Evolutionary conservation across 1,139 yeast genomes (phyloP).

Genomic region (Suhomyces anneliseae): DNA sequence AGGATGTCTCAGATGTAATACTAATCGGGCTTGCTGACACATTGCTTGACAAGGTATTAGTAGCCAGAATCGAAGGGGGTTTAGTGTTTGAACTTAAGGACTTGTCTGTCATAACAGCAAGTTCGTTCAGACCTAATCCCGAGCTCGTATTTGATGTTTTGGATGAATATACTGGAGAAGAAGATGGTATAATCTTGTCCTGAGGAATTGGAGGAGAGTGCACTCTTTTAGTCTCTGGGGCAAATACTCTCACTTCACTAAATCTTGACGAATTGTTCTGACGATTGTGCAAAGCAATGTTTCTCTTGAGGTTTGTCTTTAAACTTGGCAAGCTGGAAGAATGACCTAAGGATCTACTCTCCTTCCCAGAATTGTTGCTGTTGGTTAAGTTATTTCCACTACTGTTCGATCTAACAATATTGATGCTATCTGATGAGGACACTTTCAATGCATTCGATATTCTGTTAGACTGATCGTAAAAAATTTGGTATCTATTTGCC

Average conservation of each 20-base stretch:
- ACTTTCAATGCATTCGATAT: conserved; percentile 47
- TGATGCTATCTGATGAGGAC: conserved; percentile 46
- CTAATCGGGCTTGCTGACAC: conserved; percentile 31
- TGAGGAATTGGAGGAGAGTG: conserved; percentile 5
- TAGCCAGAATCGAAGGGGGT: neutral
- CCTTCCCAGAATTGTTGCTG: conserved; percentile 10
- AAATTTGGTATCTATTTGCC: conserved; percentile 51
- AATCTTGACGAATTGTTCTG: conserved; percentile 11
- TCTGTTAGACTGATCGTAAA: conserved; percentile 49
- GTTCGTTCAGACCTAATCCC: neutral
- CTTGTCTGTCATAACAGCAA: neutral
- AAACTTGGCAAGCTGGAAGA: conserved; percentile 43
- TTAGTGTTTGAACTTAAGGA: neutral
- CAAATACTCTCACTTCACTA: conserved; percentile 6
- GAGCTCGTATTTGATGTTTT: neutral
- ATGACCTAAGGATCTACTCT: conserved; percentile 33
- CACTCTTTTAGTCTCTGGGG: conserved; percentile 11
- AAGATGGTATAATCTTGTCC: conserved; percentile 1
- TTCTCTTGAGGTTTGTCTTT: conserved; percentile 22
- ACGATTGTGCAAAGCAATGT: conserved; percentile 9
- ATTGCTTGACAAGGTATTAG: conserved; percentile 6
- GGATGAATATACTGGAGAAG: neutral
- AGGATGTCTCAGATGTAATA: conserved; percentile 29
- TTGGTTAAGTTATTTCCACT: conserved; percentile 13
- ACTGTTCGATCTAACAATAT: conserved; percentile 29